A percentile compares a stretch with the other conserved stretches of the same genome.
Conservation (phyloP, 805 yeast genomes). For the Clavispora santaluciae region DNA sequence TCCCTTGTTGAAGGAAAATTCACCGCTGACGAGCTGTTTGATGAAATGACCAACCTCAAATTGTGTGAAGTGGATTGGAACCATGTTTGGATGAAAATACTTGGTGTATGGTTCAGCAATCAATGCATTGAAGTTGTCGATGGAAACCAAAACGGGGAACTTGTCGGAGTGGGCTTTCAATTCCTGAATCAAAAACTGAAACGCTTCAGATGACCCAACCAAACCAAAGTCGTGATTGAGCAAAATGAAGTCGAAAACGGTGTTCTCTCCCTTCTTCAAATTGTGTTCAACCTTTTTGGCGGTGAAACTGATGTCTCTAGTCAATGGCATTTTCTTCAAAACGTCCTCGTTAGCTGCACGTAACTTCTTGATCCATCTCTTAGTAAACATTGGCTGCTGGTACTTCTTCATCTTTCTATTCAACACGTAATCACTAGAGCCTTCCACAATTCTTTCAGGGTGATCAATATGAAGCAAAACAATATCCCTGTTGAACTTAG, state of each 20-base stretch:
- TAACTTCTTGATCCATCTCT: constrained; percentile 50
- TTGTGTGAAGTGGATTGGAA: constrained; percentile 52
- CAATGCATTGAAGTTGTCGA: constrained; percentile 71
- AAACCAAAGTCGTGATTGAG: constrained; percentile 36
- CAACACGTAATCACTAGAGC: constrained; percentile 62
- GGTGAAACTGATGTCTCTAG: constrained; percentile 29
- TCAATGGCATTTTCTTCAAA: constrained; percentile 31
- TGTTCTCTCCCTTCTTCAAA: constrained; percentile 30
- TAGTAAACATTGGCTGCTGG: constrained; percentile 76
- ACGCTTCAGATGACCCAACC: constrained; percentile 39
- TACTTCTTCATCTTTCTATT: constrained; percentile 46
- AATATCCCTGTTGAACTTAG: constrained; percentile 27
- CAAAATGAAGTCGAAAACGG: constrained; percentile 23
- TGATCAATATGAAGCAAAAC: constrained; percentile 61
- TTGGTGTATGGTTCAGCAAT: constrained; percentile 50
- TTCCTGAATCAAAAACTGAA: constrained; percentile 53
- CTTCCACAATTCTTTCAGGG: constrained; percentile 61
- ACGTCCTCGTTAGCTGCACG: constrained; percentile 31
- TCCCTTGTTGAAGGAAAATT: constrained; percentile 49
- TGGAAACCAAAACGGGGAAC: constrained; percentile 59
- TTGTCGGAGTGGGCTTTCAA: constrained; percentile 42
- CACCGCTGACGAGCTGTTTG: constrained; percentile 52
- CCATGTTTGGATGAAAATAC: constrained; percentile 55
- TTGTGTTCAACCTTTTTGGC: constrained; percentile 28
- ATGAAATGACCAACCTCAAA: constrained; percentile 61